Conservation (phyloP, 1,139 yeast species). For the Yamadazyma diddensiae region DNA sequence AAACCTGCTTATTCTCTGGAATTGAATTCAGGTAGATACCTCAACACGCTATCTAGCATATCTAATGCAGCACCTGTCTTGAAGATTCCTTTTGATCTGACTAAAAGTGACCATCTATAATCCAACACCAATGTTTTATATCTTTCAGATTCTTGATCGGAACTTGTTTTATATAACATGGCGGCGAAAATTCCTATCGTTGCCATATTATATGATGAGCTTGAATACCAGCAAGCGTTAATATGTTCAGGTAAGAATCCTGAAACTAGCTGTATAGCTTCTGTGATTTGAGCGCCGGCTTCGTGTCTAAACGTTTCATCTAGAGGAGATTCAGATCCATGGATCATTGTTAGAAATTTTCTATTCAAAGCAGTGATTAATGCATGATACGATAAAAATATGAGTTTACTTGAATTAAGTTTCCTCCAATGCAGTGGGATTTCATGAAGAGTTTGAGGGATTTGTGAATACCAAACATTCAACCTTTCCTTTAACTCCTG, state of each 20-base stretch:
- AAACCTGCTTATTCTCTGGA: too few relatives aligned
- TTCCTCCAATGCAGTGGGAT: not conserved
- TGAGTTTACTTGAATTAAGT: not conserved
- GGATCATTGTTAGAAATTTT: not conserved
- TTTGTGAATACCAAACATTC: not conserved
- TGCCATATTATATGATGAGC: not conserved
- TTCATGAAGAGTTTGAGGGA: not conserved
- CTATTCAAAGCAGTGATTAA: not conserved
- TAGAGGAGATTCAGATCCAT: not conserved
- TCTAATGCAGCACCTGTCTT: not conserved
- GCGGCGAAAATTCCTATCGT: not conserved
- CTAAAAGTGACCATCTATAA: not conserved
- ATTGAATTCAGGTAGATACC: too few relatives aligned
- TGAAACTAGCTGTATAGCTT: not conserved
- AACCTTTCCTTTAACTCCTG: not conserved
- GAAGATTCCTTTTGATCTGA: conserved; percentile 1
- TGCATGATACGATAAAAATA: not conserved
- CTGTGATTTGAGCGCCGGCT: not conserved
- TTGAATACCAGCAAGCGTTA: conserved; percentile 1
- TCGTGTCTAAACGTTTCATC: not conserved
- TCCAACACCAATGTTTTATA: not conserved
- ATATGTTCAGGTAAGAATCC: not conserved
- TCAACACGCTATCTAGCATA: not conserved
- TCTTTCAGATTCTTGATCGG: not conserved
- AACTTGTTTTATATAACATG: not conserved